A percentile compares a stretch with the other conserved stretches of the same genome.
Conservation (phyloP, 345 rosid species). For the Linum lewisii region DNA sequence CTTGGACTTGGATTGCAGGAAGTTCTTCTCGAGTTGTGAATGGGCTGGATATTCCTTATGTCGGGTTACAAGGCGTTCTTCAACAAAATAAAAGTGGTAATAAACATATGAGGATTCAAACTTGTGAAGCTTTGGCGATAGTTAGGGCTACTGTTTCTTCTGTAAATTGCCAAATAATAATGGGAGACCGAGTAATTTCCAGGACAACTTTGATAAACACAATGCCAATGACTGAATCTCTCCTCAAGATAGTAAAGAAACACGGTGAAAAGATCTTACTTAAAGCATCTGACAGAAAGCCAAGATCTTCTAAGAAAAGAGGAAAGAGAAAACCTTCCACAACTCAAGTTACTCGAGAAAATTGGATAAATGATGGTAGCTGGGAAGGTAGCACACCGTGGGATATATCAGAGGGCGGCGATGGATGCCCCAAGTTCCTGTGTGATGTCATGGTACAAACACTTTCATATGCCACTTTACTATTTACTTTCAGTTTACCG, state of each 20-base stretch:
- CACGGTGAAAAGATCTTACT: constrained; percentile 59
- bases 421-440: constrained; percentile 81
- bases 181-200: constrained; percentile 25
- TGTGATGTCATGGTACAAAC: constrained; percentile 83
- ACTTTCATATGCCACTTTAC: not conserved
- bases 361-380: constrained; percentile 26
- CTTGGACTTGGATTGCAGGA: constrained; percentile 21
- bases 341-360: constrained; percentile 25
- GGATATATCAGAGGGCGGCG: constrained; percentile 72
- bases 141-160: constrained; percentile 42
- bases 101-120: constrained; percentile 24
- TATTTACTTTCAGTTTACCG: not conserved
- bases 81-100: constrained; percentile 23
- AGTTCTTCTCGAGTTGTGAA: constrained; percentile 6
- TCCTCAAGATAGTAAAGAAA: constrained; percentile 47
- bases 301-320: constrained; percentile 55
- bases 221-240: constrained; percentile 58
- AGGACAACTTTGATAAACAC: constrained; percentile 33
- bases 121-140: constrained; percentile 51
- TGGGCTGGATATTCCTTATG: constrained; percentile 17
- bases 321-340: constrained; percentile 32
- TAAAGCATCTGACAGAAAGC: constrained; percentile 59
- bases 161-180: constrained; percentile 30
- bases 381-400: constrained; percentile 91
- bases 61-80: constrained; percentile 59